Base-by-base conservation (phyloP, 2,329 filamentous ascomycete species). In the Dothidotthia symphoricarpi region DNA sequence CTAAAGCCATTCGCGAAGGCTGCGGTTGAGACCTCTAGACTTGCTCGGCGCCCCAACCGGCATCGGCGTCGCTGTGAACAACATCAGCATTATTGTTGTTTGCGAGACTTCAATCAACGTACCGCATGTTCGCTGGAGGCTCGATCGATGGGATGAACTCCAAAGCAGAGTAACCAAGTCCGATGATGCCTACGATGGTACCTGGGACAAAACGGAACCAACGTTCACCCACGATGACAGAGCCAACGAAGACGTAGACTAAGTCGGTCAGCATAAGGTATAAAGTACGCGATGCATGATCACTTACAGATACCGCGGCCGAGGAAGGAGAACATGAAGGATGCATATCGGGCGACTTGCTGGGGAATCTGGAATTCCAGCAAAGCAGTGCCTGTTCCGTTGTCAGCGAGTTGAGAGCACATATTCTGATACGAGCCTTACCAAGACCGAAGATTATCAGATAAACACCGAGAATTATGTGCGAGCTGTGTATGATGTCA, bases 241-340 rank as follows among this genome's bases (percentile, higher is more conserved):
- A 86, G 53, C 91, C 93, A 59, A 95, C 76, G 70, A 98, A 97
- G 70, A 97, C 80, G 78, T 98, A 98, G 76, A 98, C 90, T 95
- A 44, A n/a, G 1, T 12, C 10, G 3, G 16, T 61, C 14, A 53
- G 58, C 28, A 10, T 41, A 11, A 28, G 15, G 8, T 9, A 12
- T 10, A n/a, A 19, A 16, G 6, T 15, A 3, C 19, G 19, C 19
- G 19, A 22, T 9, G 19, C 9, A n/a, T n/a, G 28, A 1, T 14
- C 3, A 15, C 88, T 72, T 81, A 95, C 90, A 97, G 67, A 88
- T 77, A 70, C 93, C 93, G 64, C 93, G 89, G 46, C 93, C 93
- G 55, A 97, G 73, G 77, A 98, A 97, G 41, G 88, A 95, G 76
- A 97, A 97, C 70, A 97, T 83, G 76, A 98, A 98, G 9, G 88